phyloP scores from a whole-genome alignment of 805 yeast genomes.

The Myxozyma vanderwaltii region DNA sequence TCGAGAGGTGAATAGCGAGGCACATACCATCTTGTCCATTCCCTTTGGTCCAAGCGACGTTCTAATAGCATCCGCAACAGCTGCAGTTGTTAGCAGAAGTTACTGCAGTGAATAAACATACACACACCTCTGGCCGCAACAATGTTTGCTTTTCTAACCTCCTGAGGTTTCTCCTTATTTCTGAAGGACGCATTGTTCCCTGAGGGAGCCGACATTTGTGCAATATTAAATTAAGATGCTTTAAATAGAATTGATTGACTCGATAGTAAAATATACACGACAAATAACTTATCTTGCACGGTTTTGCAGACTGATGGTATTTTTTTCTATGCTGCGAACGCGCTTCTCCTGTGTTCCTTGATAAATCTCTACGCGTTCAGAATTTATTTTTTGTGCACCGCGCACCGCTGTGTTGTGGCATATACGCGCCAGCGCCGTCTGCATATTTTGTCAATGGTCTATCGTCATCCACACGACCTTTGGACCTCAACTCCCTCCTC shows the following conservation, averaged over 20 bases:
- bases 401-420: neutral
- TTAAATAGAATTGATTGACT: neutral
- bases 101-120: too few relatives aligned
- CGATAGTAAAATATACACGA: neutral
- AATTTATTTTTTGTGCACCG: neutral
- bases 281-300: neutral
- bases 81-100: conserved; percentile 40
- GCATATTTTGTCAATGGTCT: neutral
- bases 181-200: conserved; percentile 67
- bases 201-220: conserved; percentile 26
- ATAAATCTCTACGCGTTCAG: conserved; percentile 4
- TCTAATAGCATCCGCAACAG: conserved; percentile 93
- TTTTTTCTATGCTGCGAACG: neutral
- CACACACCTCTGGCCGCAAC: conserved; percentile 69
- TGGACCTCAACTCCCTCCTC: neutral
- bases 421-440: neutral
- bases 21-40: conserved; percentile 87
- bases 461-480: neutral
- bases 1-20: neutral
- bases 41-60: conserved; percentile 98
- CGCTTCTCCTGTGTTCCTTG: conserved; percentile 3
- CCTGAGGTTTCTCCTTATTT: conserved; percentile 93
- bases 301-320: neutral
- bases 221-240: neutral
- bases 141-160: conserved; percentile 85